Evolutionary conservation across 2,329 filamentous ascomycete genomes (phyloP).

Genomic region (Pseudocercospora fuligena): DNA sequence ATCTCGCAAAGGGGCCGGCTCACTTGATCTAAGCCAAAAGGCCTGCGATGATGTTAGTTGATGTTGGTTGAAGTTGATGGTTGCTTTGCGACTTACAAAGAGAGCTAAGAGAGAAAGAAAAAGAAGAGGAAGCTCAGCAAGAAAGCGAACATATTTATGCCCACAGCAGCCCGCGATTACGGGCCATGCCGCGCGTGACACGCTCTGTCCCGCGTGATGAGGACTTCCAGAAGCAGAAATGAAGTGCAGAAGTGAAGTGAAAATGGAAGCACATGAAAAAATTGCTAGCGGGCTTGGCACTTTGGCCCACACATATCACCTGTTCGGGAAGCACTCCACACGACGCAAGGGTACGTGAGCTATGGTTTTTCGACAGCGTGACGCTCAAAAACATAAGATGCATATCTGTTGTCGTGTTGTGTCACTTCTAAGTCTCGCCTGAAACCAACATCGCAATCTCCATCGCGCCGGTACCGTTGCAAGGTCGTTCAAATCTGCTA

Average conservation of each 20-base stretch:
- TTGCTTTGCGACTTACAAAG: background rate
- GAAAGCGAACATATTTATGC: background rate
- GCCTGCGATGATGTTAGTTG: background rate
- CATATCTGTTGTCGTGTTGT: too few species aligned
- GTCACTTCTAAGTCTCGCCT: background rate
- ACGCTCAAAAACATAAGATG: background rate
- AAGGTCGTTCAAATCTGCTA: too few species aligned
- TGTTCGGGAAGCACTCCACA: too few species aligned
- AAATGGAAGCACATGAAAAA: background rate
- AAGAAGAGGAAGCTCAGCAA: background rate
- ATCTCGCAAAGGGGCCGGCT: background rate
- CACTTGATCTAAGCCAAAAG: constrained; percentile 21
- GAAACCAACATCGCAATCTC: background rate
- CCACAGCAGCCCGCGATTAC: too few species aligned
- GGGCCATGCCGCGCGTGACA: background rate
- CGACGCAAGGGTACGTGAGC: too few species aligned
- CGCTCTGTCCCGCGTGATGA: background rate
- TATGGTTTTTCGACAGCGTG: background rate
- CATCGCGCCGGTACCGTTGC: background rate
- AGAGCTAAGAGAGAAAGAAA: constrained; percentile 13
- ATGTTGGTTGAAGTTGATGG: background rate
- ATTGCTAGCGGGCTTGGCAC: background rate
- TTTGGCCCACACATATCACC: too few species aligned
- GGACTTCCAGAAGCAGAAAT: background rate
- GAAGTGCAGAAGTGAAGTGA: background rate